Conservation (phyloP, 495 filamentous ascomycete species). For the Hypoxylon subgilvum region DNA sequence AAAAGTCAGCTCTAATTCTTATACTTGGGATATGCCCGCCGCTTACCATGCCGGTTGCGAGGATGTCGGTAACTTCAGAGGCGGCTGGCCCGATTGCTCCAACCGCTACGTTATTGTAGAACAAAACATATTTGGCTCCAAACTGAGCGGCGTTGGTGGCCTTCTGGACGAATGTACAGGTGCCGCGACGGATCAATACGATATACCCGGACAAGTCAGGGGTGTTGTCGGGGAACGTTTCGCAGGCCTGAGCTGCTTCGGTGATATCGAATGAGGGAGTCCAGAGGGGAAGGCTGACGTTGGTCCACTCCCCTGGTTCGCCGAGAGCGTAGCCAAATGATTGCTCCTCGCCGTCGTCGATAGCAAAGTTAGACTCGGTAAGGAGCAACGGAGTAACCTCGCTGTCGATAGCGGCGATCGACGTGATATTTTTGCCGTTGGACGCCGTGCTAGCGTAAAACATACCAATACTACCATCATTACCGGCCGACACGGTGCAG, state of each 20-base stretch:
- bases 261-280: conserved; percentile 55
- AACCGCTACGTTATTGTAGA: conserved; percentile 54
- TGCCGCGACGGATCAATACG: conserved; percentile 61
- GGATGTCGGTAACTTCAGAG: conserved; percentile 32
- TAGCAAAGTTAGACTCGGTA: conserved; percentile 43
- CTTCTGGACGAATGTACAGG: conserved; percentile 57
- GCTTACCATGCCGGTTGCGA: conserved; percentile 51
- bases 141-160: conserved; percentile 55
- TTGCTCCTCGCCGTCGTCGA: conserved; percentile 34
- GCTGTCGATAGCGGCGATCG: conserved; percentile 62
- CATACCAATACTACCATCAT: conserved; percentile 57
- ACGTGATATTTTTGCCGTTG: conserved; percentile 56
- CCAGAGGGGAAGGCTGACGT: conserved; percentile 57
- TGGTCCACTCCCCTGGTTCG: conserved; percentile 46
- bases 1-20: conserved; percentile 24
- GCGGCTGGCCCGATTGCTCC: conserved; percentile 44
- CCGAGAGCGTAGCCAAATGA: conserved; percentile 50
- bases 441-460: conserved; percentile 63
- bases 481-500: conserved; percentile 61
- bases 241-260: conserved; percentile 54
- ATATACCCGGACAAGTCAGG: conserved; percentile 59
- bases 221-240: conserved; percentile 49
- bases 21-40: neutral
- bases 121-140: conserved; percentile 62
- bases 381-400: conserved; percentile 49